Conservation (phyloP, 176 grass and related monocot species). For the Zea luxurians region DNA sequence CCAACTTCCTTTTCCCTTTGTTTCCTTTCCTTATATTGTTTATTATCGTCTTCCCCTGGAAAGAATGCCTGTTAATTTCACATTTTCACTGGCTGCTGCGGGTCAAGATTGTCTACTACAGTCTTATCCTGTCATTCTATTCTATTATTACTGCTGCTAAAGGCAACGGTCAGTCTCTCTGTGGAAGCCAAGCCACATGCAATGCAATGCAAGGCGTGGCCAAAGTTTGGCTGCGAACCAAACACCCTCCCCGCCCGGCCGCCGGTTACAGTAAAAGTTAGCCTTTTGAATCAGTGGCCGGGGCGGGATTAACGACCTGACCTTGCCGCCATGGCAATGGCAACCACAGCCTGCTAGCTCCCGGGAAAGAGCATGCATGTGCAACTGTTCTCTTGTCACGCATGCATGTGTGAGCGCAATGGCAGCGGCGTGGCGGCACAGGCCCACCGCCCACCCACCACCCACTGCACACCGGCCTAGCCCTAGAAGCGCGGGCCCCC, state of each 20-base stretch:
- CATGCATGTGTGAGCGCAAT: slow-evolving; percentile 20
- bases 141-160: too few species aligned
- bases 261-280: too few species aligned
- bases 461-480: neutral
- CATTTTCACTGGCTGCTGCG: neutral
- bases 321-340: neutral
- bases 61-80: neutral
- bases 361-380: neutral
- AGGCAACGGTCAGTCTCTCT: too few species aligned
- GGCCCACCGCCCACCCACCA: neutral
- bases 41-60: neutral
- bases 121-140: neutral
- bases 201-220: too few species aligned
- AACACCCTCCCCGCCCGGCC: too few species aligned
- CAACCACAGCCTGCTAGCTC: neutral
- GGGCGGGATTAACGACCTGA: neutral
- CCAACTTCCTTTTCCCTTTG: neutral
- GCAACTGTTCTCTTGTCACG: neutral
- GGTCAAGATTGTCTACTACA: slow-evolving; percentile 17
- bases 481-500: neutral
- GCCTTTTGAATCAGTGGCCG: too few species aligned
- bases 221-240: too few species aligned
- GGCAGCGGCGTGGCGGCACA: slow-evolving; percentile 20
- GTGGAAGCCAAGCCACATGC: too few species aligned
- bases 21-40: neutral